Conservation (phyloP, 169 alveolate species). For the Babesia divergens region DNA sequence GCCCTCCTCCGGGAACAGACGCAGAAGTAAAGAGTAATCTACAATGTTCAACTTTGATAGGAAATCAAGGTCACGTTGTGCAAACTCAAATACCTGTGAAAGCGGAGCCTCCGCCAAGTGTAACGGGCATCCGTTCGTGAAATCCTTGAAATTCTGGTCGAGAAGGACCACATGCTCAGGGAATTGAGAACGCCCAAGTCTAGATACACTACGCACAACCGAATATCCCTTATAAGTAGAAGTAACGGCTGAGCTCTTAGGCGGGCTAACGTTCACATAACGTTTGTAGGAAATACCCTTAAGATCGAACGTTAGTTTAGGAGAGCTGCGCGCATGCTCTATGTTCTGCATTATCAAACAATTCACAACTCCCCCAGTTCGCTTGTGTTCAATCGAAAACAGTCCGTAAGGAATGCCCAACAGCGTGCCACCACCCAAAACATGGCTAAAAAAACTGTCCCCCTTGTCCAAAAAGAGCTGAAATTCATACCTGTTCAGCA, state of each 20-base stretch:
- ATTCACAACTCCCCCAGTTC: slow-evolving; percentile 15
- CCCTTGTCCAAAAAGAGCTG: slow-evolving; percentile 44
- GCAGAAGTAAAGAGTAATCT: slow-evolving; percentile 60
- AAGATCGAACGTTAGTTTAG: slow-evolving; percentile 50
- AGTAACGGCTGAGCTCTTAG: background rate
- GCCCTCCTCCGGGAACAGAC: slow-evolving; percentile 39
- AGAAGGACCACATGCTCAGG: slow-evolving; percentile 19
- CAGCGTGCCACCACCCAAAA: slow-evolving; percentile 37
- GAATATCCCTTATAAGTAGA: background rate
- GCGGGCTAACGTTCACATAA: slow-evolving; percentile 11
- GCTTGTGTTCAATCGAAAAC: slow-evolving; percentile 21
- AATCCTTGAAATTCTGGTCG: slow-evolving; percentile 61
- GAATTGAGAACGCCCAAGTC: background rate
- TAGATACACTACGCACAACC: background rate
- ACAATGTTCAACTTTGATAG: slow-evolving; percentile 51
- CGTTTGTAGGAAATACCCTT: slow-evolving; percentile 61
- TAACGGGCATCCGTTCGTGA: slow-evolving; percentile 61
- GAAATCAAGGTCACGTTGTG: slow-evolving; percentile 45
- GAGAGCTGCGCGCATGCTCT: slow-evolving; percentile 2
- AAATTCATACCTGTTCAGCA: slow-evolving; percentile 51
- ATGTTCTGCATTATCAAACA: slow-evolving; percentile 62
- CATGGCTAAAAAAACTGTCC: slow-evolving; percentile 23
- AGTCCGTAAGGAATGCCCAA: slow-evolving; percentile 60
- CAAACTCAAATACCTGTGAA: background rate
- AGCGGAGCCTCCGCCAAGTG: slow-evolving; percentile 11